Conservation (phyloP, 2,329 filamentous ascomycete species). For the Fusarium lateritium region DNA sequence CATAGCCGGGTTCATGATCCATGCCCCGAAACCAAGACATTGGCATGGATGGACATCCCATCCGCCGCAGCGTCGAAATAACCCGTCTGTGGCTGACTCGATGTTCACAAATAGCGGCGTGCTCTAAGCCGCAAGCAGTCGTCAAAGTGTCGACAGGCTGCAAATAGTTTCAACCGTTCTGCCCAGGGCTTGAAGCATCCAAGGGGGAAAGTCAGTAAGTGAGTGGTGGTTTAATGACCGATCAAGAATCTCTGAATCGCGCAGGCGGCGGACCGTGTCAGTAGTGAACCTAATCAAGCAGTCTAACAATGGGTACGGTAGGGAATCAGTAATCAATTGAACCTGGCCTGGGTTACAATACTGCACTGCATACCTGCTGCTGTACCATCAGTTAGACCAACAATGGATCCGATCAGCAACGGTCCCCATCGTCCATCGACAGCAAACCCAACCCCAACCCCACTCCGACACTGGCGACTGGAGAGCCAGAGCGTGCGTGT, state of each 20-base stretch:
- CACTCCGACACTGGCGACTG: neutral
- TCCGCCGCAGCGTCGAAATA: constrained; percentile 26
- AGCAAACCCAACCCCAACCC: constrained; percentile 6
- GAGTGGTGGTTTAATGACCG: neutral
- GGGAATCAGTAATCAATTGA: neutral
- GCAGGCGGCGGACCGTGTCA: constrained; percentile 13
- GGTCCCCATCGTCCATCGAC: constrained; percentile 26
- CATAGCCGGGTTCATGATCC: constrained; percentile 24
- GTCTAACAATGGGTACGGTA: constrained; percentile 1
- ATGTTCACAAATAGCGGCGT: constrained; percentile 31
- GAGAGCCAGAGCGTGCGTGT: constrained; percentile 12
- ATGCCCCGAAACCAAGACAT: constrained; percentile 37
- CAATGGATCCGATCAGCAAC: constrained; percentile 41
- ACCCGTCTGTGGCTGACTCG: constrained; percentile 39
- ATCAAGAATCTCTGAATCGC: constrained; percentile 27
- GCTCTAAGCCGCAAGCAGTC: constrained; percentile 36
- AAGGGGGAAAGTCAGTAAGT: constrained; percentile 9
- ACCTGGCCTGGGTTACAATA: too few species aligned
- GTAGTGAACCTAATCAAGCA: constrained; percentile 1
- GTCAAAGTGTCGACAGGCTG: constrained; percentile 22
- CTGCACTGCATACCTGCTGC: neutral
- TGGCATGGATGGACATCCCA: constrained; percentile 34
- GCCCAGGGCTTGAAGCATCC: constrained; percentile 17
- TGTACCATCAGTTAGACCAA: constrained; percentile 11
- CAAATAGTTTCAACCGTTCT: constrained; percentile 34